phyloP scores from a whole-genome alignment of 352 stramenopile species.

The Pythium diclinum region DNA sequence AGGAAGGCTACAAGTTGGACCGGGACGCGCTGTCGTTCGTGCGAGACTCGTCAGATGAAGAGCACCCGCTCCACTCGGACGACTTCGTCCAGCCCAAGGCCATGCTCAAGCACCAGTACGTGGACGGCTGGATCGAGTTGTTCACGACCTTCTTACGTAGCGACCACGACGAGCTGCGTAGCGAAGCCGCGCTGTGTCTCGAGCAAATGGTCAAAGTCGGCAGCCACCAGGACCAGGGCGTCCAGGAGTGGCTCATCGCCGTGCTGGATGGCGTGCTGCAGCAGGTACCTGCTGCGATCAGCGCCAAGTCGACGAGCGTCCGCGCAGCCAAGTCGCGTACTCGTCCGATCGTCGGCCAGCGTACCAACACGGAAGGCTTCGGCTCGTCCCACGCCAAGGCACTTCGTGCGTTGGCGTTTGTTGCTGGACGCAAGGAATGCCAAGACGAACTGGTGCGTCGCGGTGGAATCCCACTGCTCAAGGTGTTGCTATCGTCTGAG shows the following conservation, averaged over 20 bases:
- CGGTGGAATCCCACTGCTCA: conserved; percentile 55
- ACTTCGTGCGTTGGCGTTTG: conserved; percentile 58
- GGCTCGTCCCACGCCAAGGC: conserved; percentile 56
- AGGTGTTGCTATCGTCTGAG: conserved; percentile 42
- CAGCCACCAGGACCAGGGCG: conserved; percentile 47
- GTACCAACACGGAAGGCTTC: conserved; percentile 29
- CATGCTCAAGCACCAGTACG: conserved; percentile 44
- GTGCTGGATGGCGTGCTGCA: conserved; percentile 64
- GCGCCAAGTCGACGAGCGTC: conserved; percentile 48
- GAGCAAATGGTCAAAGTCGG: conserved; percentile 46
- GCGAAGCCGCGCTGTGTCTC: conserved; percentile 55
- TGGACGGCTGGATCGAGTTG: conserved; percentile 78
- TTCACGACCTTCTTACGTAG: conserved; percentile 62
- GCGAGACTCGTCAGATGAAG: conserved; percentile 45
- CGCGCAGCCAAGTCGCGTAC: conserved; percentile 59
- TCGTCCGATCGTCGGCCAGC: conserved; percentile 42
- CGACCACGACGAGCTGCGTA: conserved; percentile 42
- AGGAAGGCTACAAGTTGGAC: conserved; percentile 39
- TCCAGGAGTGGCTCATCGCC: conserved; percentile 76
- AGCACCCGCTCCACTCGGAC: conserved; percentile 50
- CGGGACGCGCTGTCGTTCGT: conserved; percentile 60
- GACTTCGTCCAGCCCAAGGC: conserved; percentile 48
- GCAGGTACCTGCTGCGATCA: conserved; percentile 47
- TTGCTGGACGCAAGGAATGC: conserved; percentile 48
- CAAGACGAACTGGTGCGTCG: conserved; percentile 49